phyloP scores from a whole-genome alignment of 108 stramenopile genomes.

The Craspedostauros australis region DNA sequence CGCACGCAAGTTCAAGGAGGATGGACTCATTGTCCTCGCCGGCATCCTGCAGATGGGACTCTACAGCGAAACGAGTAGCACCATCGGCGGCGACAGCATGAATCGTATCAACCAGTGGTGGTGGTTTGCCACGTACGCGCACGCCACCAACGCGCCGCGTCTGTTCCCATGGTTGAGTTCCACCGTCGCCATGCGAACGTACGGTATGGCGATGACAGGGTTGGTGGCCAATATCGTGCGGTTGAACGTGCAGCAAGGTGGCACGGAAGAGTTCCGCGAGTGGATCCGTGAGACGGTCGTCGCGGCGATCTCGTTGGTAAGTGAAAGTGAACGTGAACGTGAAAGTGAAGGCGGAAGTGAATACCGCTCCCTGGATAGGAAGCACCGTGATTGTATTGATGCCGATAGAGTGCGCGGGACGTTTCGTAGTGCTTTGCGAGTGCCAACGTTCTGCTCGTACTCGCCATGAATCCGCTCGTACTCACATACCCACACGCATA shows the following conservation, averaged over 20 bases:
- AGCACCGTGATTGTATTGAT: no score
- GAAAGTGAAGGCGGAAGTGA: no score
- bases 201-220: conserved; percentile 35
- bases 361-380: no score
- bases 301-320: conserved; percentile 41
- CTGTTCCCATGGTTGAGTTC: conserved; percentile 22
- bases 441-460: background rate
- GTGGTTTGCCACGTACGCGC: conserved; percentile 48
- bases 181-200: conserved; percentile 10
- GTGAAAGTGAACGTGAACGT: no score
- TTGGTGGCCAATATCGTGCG: conserved; percentile 27
- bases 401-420: no score
- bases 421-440: background rate
- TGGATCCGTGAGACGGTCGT: conserved; percentile 38
- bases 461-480: background rate
- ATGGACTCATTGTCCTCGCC: conserved; percentile 44
- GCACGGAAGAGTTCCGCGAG: conserved; percentile 43
- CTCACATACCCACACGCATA: conserved; percentile 1
- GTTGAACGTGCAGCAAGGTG: conserved; percentile 22
- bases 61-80: conserved; percentile 40
- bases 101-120: conserved; percentile 41
- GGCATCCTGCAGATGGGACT: conserved; percentile 43
- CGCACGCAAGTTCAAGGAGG: conserved; percentile 20
- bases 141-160: conserved; percentile 16
- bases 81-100: conserved; percentile 29